A percentile compares a stretch with the other conserved stretches of the same genome.
Conservation (phyloP, 805 yeast species). For the Saturnispora saitoi region DNA sequence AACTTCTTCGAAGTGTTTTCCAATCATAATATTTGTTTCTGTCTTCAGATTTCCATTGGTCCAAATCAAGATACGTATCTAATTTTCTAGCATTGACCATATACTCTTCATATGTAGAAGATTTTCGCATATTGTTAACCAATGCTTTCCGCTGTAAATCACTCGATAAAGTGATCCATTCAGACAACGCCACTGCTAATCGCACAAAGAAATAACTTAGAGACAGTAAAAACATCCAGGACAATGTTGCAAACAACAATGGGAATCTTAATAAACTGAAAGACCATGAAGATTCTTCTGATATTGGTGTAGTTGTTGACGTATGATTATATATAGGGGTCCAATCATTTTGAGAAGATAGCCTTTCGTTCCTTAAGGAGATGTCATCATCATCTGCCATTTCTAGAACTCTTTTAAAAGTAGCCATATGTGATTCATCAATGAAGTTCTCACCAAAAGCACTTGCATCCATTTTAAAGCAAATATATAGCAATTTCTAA, state of each 20-base stretch:
- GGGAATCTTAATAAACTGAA: constrained; percentile 59
- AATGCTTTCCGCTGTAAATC: constrained; percentile 46
- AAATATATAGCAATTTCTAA: not conserved
- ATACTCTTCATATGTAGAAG: constrained; percentile 56
- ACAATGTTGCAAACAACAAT: constrained; percentile 38
- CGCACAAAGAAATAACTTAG: constrained; percentile 45
- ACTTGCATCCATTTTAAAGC: constrained; percentile 11
- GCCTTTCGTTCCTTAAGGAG: constrained; percentile 13
- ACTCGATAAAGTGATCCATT: constrained; percentile 46
- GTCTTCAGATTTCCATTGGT: constrained; percentile 55
- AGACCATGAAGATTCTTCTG: constrained; percentile 23
- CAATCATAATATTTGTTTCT: constrained; percentile 62
- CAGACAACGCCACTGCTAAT: constrained; percentile 54
- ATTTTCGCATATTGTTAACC: constrained; percentile 39
- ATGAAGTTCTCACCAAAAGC: constrained; percentile 19
- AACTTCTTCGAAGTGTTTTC: constrained; percentile 44
- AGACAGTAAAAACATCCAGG: constrained; percentile 48
- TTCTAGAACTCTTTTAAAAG: constrained; percentile 31
- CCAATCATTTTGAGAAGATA: constrained; percentile 40
- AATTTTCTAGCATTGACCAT: constrained; percentile 44
- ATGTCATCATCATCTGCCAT: constrained; percentile 22
- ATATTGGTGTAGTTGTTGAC: constrained; percentile 1
- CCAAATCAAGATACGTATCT: constrained; percentile 51
- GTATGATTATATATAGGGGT: constrained; percentile 31
- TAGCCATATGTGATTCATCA: constrained; percentile 26